Base-by-base conservation (phyloP, 2,329 filamentous ascomycete genomes). In the Dothistroma septosporum region DNA sequence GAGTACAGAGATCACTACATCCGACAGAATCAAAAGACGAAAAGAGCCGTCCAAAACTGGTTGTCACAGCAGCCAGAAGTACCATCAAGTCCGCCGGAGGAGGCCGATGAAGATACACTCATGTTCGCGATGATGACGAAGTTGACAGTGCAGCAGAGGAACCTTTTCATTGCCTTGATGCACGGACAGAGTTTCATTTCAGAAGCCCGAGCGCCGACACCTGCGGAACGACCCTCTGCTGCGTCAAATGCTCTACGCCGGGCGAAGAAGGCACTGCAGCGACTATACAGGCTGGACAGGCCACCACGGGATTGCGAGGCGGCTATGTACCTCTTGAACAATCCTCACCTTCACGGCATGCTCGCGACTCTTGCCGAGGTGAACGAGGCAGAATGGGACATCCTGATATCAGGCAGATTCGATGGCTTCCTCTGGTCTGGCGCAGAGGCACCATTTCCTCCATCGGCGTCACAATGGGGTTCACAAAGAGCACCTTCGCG, bases 401-500 rank as follows among this genome's bases (percentile, higher is more conserved):
- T 97, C 58, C 82, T 97, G 12, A 91, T 89, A 4, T 97, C 93
- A 0, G 93, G 93, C 31, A 89, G 93, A 31, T 97, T 97, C 69
- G 92, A 97, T 72, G 93, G 93, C 4, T 97, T 97, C 76, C 82
- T 97, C 21, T 96, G 93, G 86, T 96, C 91, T 49, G 93, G 93
- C 22, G 91, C 91, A 7, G 92, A 97, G 65, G 80, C 83, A 52
- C 69, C 76, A 6, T 66, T 76, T 14, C 68, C 74, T 33, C 67
- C 72, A 12, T 69, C 73, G 10, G 71, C 63, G 56, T 65, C 71
- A 47, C 57, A 67, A 53, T 72, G 68, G 33, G 67, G 60, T 31
- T 70, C 70, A 12, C 66, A 53, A 53, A 66, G 71, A 9, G 71
- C 66, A 19, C 72, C 72, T 16, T 73, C 75, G 12, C 70, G 77